Evolutionary conservation across 1,139 yeast species (phyloP).

Genomic region (Yamadazyma pseudoaaseri): DNA sequence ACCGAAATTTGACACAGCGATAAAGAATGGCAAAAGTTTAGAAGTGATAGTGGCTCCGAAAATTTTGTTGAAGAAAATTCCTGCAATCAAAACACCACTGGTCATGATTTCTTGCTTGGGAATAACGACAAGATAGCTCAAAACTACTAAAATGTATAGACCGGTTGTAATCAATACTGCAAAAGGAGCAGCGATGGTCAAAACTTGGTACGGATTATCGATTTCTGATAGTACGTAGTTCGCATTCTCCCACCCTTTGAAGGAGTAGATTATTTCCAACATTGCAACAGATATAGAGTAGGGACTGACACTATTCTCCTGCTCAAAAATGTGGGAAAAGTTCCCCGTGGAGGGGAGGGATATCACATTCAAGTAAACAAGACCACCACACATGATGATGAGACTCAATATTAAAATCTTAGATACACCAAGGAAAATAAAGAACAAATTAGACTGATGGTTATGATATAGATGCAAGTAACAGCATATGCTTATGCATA

Average conservation of each 20-base stretch:
- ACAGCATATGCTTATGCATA: slow-evolving; percentile 40
- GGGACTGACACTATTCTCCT: slow-evolving; percentile 17
- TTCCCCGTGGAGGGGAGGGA: slow-evolving; percentile 24
- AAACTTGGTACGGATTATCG: slow-evolving; percentile 60
- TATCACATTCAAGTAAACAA: slow-evolving; percentile 27
- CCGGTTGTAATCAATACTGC: slow-evolving; percentile 61
- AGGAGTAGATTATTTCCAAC: slow-evolving; percentile 34
- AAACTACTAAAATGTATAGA: slow-evolving; percentile 65
- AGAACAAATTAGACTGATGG: slow-evolving; percentile 40
- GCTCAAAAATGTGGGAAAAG: slow-evolving; percentile 25
- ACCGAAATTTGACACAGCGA: slow-evolving; percentile 74
- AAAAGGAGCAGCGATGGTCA: slow-evolving; percentile 70
- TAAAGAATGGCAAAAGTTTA: slow-evolving; percentile 66
- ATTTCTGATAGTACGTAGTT: slow-evolving; percentile 44
- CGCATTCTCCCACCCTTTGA: slow-evolving; percentile 40
- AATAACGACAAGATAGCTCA: slow-evolving; percentile 75
- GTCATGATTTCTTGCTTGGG: slow-evolving; percentile 58
- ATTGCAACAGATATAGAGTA: slow-evolving; percentile 43
- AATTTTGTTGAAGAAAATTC: slow-evolving; percentile 69
- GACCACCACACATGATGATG: slow-evolving; percentile 37
- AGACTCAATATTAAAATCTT: slow-evolving; percentile 40
- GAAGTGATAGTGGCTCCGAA: slow-evolving; percentile 66
- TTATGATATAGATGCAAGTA: slow-evolving; percentile 40
- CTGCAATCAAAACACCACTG: slow-evolving; percentile 73
- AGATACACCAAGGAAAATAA: slow-evolving; percentile 43